Percentiles rank a stretch among this genome's conserved stretches.
These are phyloP conservation scores for Telfairia occidentalis DNA, from an alignment of 331 rosid genomes.

Conservation along the genomic window DNA sequence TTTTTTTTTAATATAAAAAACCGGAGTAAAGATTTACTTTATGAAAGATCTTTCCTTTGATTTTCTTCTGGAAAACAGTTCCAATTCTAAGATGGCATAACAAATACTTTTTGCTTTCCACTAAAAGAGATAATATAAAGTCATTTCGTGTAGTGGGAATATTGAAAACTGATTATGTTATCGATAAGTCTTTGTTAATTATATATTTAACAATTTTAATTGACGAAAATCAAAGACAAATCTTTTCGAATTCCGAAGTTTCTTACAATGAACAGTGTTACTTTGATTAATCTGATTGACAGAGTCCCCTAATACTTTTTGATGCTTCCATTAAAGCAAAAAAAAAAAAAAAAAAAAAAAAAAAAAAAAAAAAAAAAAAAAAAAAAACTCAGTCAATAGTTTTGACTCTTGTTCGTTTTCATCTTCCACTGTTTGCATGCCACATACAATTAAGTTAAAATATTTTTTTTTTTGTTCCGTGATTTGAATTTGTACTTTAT, in stretches of 20 bases:
- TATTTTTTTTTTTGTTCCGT: background rate
- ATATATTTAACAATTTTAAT: background rate
- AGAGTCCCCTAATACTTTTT: background rate
- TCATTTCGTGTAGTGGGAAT: background rate
- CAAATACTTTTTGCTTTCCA: background rate
- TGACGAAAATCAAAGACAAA: background rate
- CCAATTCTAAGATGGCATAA: background rate
- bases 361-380: no score
- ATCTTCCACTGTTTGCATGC: background rate
- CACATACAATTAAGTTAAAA: background rate
- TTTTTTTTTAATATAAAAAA: no score
- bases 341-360: no score
- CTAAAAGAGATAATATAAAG: background rate
- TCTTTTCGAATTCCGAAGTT: background rate
- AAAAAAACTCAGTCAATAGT: background rate
- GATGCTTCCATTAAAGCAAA: no score
- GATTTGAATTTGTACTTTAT: no score
- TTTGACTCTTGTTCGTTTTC: background rate
- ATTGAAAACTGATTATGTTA: background rate
- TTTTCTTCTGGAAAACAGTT: background rate
- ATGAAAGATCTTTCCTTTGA: background rate
- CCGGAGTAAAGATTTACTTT: background rate
- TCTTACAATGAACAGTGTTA: background rate
- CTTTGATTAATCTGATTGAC: background rate
- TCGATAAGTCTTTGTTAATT: background rate